Conservation (phyloP, 225 moss, liverwort and hornwort genomes). For the Takakia lepidozioides region DNA sequence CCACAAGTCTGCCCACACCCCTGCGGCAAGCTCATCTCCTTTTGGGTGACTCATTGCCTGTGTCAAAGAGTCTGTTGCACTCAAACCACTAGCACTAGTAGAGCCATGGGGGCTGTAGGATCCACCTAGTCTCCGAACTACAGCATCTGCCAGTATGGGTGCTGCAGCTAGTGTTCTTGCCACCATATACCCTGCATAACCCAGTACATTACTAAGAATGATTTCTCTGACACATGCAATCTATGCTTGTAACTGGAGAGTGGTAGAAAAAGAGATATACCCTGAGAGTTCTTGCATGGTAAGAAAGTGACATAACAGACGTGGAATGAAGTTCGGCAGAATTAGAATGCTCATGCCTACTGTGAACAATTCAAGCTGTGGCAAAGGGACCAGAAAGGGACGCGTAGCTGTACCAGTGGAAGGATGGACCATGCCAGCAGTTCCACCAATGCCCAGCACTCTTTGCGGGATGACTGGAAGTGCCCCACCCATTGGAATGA, state of each 20-base stretch:
- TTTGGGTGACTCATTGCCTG: slow-evolving; percentile 11
- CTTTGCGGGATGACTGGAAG: slow-evolving; percentile 93
- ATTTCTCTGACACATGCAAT: too few species aligned
- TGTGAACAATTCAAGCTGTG: neutral
- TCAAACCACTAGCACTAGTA: slow-evolving; percentile 8
- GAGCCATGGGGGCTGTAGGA: slow-evolving; percentile 28
- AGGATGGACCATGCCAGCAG: slow-evolving; percentile 99
- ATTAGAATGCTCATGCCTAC: too few species aligned
- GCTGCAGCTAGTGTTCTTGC: slow-evolving; percentile 54
- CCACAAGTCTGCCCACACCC: slow-evolving; percentile 97
- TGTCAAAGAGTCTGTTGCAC: slow-evolving; percentile 9
- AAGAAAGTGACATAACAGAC: too few species aligned
- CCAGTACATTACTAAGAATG: too few species aligned
- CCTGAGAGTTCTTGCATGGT: too few species aligned
- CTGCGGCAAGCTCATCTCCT: slow-evolving; percentile 72
- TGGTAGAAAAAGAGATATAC: too few species aligned
- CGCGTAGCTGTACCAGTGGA: slow-evolving; percentile 99
- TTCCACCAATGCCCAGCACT: slow-evolving; percentile 96
- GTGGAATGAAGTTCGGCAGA: too few species aligned
- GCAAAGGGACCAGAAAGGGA: too few species aligned
- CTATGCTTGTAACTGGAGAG: too few species aligned
- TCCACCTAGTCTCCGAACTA: slow-evolving; percentile 61
- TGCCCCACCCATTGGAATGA: slow-evolving; percentile 99
- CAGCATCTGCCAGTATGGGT: slow-evolving; percentile 41
- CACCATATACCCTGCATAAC: slow-evolving; percentile 42